Percentiles rank a stretch among this genome's conserved stretches.
Evolutionary conservation across 495 filamentous ascomycete species (phyloP).

Genomic region (Darksidea phi): DNA sequence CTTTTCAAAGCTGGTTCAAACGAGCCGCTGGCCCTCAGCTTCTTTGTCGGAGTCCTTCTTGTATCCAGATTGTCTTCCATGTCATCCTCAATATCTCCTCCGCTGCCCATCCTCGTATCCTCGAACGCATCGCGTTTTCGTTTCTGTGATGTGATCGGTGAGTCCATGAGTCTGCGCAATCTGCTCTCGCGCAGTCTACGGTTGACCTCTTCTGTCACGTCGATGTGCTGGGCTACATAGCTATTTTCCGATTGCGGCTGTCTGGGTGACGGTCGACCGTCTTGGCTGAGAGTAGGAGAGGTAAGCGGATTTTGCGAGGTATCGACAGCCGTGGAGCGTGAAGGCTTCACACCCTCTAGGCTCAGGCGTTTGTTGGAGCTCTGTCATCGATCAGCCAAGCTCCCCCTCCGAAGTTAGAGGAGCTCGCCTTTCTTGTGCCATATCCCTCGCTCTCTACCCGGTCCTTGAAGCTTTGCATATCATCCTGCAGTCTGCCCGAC

Average conservation of each 20-base stretch:
- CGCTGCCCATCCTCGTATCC: not conserved
- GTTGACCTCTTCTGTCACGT: slow-evolving; percentile 16
- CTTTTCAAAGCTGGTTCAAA: not conserved
- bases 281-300: not conserved
- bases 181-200: slow-evolving; percentile 7
- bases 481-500: slow-evolving; percentile 10
- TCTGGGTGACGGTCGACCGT: not conserved
- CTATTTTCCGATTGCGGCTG: not conserved
- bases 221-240: slow-evolving; percentile 6
- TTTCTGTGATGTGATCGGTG: slow-evolving; percentile 11
- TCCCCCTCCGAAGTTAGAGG: not conserved
- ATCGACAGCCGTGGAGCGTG: not conserved
- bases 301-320: too few species aligned
- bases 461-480: slow-evolving; percentile 14
- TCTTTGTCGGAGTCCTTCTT: not conserved
- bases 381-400: not conserved
- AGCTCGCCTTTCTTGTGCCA: slow-evolving; percentile 1
- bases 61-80: not conserved
- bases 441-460: slow-evolving; percentile 6
- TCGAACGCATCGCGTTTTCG: slow-evolving; percentile 9
- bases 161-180: slow-evolving; percentile 11
- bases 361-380: slow-evolving; percentile 9
- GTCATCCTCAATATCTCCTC: not conserved
- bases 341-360: slow-evolving; percentile 5
- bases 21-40: not conserved